These are phyloP conservation scores for Penicillium silybi DNA, from an alignment of 495 filamentous ascomycete genomes.

Conservation along the genomic window DNA sequence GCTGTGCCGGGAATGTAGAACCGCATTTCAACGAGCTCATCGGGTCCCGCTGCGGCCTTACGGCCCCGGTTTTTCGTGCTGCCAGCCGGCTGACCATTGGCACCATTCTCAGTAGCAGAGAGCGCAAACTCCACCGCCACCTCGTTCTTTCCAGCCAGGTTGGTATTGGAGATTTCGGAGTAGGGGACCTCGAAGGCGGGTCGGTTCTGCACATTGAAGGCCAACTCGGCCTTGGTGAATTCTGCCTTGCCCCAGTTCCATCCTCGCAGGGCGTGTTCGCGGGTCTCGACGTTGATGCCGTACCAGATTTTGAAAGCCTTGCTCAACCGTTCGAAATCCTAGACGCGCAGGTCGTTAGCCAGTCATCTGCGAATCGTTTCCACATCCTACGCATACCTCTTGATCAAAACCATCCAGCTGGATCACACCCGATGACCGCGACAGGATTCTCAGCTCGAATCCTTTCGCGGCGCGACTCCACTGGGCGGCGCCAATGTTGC, in stretches of 20 bases:
- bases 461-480: slow-evolving; percentile 94
- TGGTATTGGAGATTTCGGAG: slow-evolving; percentile 96
- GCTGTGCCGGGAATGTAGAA: slow-evolving; percentile 97
- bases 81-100: slow-evolving; percentile 67
- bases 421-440: slow-evolving; percentile 76
- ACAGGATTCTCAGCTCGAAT: slow-evolving; percentile 86
- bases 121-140: slow-evolving; percentile 91
- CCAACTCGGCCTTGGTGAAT: slow-evolving; percentile 89
- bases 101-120: slow-evolving; percentile 58
- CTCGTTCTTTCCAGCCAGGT: slow-evolving; percentile 95
- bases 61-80: slow-evolving; percentile 76
- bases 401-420: slow-evolving; percentile 93
- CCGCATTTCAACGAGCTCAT: slow-evolving; percentile 96
- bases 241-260: slow-evolving; percentile 99
- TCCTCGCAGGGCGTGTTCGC: slow-evolving; percentile 90
- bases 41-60: slow-evolving; percentile 80
- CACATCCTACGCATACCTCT: slow-evolving; percentile 55
- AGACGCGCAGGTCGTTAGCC: not conserved
- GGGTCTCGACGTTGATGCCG: slow-evolving; percentile 82
- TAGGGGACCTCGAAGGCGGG: slow-evolving; percentile 98
- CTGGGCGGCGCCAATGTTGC: slow-evolving; percentile 77
- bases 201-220: slow-evolving; percentile 95
- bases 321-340: slow-evolving; percentile 86
- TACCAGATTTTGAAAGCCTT: slow-evolving; percentile 97
- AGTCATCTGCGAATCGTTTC: not conserved